Base-by-base conservation (phyloP, 2,329 filamentous ascomycete genomes). In the Aspergillus brunneoviolaceus region DNA sequence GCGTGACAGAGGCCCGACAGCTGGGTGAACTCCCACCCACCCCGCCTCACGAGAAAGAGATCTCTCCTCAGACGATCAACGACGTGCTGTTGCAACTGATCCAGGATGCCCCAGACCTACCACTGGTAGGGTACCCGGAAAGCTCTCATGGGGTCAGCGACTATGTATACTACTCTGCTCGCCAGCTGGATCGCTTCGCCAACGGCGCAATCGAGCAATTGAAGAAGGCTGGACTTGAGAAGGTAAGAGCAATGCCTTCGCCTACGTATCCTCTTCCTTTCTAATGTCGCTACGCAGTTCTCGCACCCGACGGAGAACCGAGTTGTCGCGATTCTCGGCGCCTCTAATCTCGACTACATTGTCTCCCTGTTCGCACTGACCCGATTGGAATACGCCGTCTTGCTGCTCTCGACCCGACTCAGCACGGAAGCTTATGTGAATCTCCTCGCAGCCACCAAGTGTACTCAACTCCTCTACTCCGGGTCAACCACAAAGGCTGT, bases 331-430 rank as follows among this genome's bases (percentile, higher is more conserved):
- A 69, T 87, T n/a, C 74, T 87, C 0, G 82, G 80, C 3, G 75
- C 78, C 2, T 85, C 84, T 1, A 82, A 82, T 63, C 73, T 87
- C 12, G 82, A 85, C 59, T 84, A 84, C 57, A 74, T 85, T 48
- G 72, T 87, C 49, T 81, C 83, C 2, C 74, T 83, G 49, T 77
- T 87, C 50, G 85, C 83, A 0, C 68, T 87, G 31, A 81, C 79
- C 39, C 80, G 83, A 55, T 72, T 87, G 5, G 85, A 85, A 11
- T 84, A 84, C 71, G 81, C 84, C 0, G 76, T 81, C 1, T 72
- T 87, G 1, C 79, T 85, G 31, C 72, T 87, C 1, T 86, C 84
- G 0, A 84, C 81, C 2, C 75, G 85, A 9, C 75, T 87, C 3
- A 78, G 82, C 16, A 78, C 77, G 1, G 76, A 79, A 49, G 84